A percentile compares a stretch with the other conserved stretches of the same genome.
Evolutionary conservation across 768 basidiomycete genomes (phyloP).

Genomic region (Xerocomus potaroensis): DNA sequence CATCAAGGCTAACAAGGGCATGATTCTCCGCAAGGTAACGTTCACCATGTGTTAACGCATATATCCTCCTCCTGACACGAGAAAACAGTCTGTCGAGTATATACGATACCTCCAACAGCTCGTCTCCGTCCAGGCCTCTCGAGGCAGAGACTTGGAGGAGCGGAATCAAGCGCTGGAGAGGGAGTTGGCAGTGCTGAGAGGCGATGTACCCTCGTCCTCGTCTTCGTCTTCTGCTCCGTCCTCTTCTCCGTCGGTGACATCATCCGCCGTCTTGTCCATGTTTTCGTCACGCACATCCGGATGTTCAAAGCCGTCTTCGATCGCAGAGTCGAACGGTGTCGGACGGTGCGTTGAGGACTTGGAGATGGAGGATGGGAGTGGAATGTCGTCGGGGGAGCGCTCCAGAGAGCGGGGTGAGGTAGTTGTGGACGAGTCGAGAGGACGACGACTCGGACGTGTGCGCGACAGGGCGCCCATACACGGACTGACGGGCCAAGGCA

Average conservation of each 20-base stretch:
- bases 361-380: constrained; percentile 16
- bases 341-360: constrained; percentile 12
- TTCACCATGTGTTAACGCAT: background rate
- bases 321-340: background rate
- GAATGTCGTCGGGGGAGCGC: background rate
- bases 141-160: constrained; percentile 76
- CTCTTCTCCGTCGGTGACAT: constrained; percentile 16
- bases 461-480: constrained; percentile 18
- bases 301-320: constrained; percentile 11
- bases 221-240: constrained; percentile 17
- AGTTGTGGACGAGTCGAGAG: constrained; percentile 17
- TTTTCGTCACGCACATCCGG: constrained; percentile 9
- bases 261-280: constrained; percentile 19
- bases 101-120: constrained; percentile 82
- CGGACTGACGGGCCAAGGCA: too few species aligned
- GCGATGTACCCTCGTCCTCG: constrained; percentile 12
- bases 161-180: constrained; percentile 46
- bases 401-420: too few species aligned
- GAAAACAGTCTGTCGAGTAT: constrained; percentile 44
- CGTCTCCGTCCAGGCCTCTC: constrained; percentile 70
- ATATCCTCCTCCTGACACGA: constrained; percentile 3
- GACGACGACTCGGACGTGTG: constrained; percentile 16
- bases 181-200: constrained; percentile 26
- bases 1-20: constrained; percentile 92
- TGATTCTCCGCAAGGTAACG: constrained; percentile 77